These are phyloP conservation scores for Pyrenula massariospora DNA, from an alignment of 495 filamentous ascomycete genomes.

Conservation along the genomic window DNA sequence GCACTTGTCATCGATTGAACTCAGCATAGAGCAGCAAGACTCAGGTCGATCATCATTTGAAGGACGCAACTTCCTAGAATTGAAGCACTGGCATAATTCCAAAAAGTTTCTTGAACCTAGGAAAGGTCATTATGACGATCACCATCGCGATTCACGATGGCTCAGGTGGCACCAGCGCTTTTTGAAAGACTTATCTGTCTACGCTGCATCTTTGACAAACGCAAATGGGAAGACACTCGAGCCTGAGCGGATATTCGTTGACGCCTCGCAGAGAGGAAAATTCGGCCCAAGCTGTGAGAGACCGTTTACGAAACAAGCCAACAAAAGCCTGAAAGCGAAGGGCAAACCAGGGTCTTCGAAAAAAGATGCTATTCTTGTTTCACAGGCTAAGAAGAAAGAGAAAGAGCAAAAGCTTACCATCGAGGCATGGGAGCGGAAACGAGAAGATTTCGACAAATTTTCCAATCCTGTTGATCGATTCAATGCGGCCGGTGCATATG, in stretches of 20 bases:
- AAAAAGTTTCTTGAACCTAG: constrained; percentile 37
- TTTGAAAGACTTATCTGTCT: constrained; percentile 49
- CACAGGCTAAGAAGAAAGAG: constrained; percentile 12
- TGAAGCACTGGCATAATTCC: constrained; percentile 53
- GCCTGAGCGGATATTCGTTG: constrained; percentile 45
- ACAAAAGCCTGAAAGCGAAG: constrained; percentile 6
- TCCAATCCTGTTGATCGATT: no score
- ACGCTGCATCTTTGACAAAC: constrained; percentile 61
- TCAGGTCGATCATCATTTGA: no score
- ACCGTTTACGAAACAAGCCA: no score
- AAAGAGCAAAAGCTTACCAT: constrained; percentile 11
- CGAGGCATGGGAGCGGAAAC: no score
- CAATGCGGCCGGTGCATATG: no score
- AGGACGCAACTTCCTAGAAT: constrained; percentile 48
- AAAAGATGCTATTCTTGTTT: constrained; percentile 7
- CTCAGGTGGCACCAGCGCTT: constrained; percentile 5
- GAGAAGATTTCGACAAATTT: no score
- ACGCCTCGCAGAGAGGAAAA: constrained; percentile 7
- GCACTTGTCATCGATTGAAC: no score
- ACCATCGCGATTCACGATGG: constrained; percentile 6
- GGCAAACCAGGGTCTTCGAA: constrained; percentile 13
- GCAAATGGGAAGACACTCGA: constrained; percentile 49
- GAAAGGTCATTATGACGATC: not conserved
- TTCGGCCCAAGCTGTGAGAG: no score
- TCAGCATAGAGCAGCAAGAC: no score